Evolutionary conservation across 75 land plant genomes (phyloP), one percentile per base, ranked within the genome.

Genomic region (Picea sitchensis): DNA sequence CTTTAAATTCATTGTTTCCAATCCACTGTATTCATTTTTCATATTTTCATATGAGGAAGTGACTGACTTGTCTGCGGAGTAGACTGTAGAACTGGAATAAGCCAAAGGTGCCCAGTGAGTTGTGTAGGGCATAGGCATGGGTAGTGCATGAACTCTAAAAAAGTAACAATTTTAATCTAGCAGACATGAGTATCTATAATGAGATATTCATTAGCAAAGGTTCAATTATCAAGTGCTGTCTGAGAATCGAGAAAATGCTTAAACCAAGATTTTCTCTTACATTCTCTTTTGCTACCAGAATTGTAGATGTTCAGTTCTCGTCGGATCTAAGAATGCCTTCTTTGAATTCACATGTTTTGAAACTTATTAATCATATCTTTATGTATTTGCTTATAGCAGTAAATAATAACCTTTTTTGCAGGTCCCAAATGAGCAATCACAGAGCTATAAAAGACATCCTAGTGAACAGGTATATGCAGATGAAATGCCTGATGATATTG

Each of bases 391-490:
- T 41, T 51, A 41, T n/a, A 18, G 73, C 23, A 38, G 18, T 71
- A 71, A 67, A 67, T 38, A 34, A 20, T 41, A 23, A 38, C 8
- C 13, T 71, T 18, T 14, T 73, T 51, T 13, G 61, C 78, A 87
- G 91, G 84, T 84, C 5, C 77, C 81, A 30, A 86, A 12, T 26
- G 88, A 87, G 34, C 84, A 89, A 14, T 86, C 88, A 88, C 54
- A 83, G 14, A 76, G 82, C 17, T 96, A 84, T 80, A 95, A 86
- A 73, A 79, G 65, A 38, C 89, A 84, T 58, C 83, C 92, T 6
- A 84, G 81, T 59, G 89, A 91, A 61, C 99, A 96, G 78, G 76
- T 86, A 14, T 96, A 90, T 83, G 86, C 90, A 34, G 83, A 85
- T 26, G 87, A 86, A 21, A 87, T 86, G 18, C 59, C 82, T 54